Conservation (phyloP, 164 flowering plant species). For the Nymphaea colorata region DNA sequence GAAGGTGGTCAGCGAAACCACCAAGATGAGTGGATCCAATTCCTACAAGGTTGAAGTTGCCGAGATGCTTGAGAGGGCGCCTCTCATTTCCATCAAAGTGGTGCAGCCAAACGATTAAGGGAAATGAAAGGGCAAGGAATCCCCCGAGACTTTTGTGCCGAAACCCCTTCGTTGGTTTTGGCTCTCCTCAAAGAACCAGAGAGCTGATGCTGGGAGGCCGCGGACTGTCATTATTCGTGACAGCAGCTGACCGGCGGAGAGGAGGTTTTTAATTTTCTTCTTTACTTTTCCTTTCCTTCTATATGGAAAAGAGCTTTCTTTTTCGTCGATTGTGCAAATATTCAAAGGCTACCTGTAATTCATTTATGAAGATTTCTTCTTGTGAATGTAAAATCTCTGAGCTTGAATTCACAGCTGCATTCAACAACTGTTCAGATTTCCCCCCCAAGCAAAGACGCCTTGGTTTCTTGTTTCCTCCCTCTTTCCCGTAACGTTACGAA, state of each 20-base stretch:
- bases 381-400: background rate
- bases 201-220: no score
- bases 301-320: background rate
- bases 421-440: no score
- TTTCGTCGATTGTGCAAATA: background rate
- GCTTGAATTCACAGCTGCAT: no score
- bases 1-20: background rate
- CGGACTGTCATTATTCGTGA: no score
- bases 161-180: no score
- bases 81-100: slow-evolving; percentile 3
- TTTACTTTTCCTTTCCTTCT: background rate
- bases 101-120: background rate
- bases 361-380: background rate
- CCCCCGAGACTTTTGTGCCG: no score
- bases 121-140: no score
- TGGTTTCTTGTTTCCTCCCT: background rate
- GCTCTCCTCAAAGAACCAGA: no score
- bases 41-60: background rate
- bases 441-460: no score
- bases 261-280: no score
- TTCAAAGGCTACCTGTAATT: background rate
- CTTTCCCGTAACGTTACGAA: background rate
- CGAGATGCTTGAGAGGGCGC: background rate
- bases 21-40: background rate
- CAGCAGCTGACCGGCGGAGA: no score